Evolutionary conservation across 345 rosid genomes (phyloP).

Genomic region (Eucalyptus regnans): DNA sequence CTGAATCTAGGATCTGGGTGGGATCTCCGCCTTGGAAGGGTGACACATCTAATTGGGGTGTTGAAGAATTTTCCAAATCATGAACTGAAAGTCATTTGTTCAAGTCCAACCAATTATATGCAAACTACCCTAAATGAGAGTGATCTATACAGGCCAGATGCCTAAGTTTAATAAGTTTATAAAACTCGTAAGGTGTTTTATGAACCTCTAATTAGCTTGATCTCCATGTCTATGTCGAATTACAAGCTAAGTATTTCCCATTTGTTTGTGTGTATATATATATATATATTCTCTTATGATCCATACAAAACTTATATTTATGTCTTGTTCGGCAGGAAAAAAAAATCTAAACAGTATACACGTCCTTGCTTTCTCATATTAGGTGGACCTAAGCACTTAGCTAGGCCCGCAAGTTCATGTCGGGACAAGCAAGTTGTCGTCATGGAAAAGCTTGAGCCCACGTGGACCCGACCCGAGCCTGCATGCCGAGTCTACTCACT

Average conservation of each 20-base stretch:
- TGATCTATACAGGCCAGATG: too few species aligned
- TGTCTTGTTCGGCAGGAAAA: neutral
- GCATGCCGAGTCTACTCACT: neutral
- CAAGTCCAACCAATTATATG: too few species aligned
- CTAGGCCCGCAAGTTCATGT: too few species aligned
- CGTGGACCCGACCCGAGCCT: neutral
- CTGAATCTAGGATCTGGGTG: neutral
- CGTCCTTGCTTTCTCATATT: neutral
- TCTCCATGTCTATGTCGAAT: neutral
- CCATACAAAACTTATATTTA: neutral
- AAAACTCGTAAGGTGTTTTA: neutral
- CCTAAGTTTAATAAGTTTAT: neutral
- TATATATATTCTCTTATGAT: too few species aligned
- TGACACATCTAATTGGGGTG: neutral
- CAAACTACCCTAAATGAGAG: too few species aligned
- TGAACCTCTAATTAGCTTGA: neutral
- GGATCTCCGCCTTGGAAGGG: neutral
- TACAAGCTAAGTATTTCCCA: neutral
- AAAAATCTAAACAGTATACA: neutral
- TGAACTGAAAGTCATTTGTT: too few species aligned
- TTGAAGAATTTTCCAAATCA: too few species aligned
- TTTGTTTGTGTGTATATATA: too few species aligned
- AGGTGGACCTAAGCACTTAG: neutral
- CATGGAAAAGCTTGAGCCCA: neutral
- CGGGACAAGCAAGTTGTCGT: too few species aligned